Evolutionary conservation across 495 filamentous ascomycete species (phyloP), one percentile per base, ranked within the genome.

Genomic region (Penicillium daleae): DNA sequence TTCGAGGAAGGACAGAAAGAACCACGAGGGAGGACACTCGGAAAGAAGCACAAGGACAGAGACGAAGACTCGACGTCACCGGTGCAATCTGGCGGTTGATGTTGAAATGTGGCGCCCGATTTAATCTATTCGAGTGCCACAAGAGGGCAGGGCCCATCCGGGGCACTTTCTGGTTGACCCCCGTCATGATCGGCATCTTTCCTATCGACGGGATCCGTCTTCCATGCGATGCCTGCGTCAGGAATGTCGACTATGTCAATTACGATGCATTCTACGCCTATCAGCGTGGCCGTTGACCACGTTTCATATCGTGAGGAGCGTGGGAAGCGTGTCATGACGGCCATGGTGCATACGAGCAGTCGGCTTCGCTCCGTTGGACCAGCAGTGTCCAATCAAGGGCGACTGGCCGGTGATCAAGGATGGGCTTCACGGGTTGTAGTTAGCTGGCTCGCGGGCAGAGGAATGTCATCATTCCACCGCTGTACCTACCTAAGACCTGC

Each of bases 61-160:
- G 40, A n/a, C 42, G 24, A 46, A 46, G 42, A 46, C 42, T 19
- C 61, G 56, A 61, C 57, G 60, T 67, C 65, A 67, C 65, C 6
- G 54, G 17, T 15, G 7, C 26, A 22, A 10, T 9, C n/a, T 48
- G 17, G 27, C 22, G 46, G 48, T 33, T 31, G 32, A 31, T 54
- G 51, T 35, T 54, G 31, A 54, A 54, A 54, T 67, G 65, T 67
- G 65, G 65, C 61, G 57, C 57, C 50, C 29, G 32, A n/a, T 59
- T 63, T 67, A 61, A 63, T 63, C 42, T 63, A 63, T 61, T 67
- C 42, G 56, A 49, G 65, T 67, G 57, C 48, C 61, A 63, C 65
- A 49, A 32, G 48, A 27, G n/a, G 17, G n/a, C n/a, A n/a, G n/a
- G n/a, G n/a, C n/a, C n/a, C n/a, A n/a, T n/a, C n/a, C n/a, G n/a